Evolutionary conservation across 805 yeast species (phyloP).

Genomic region (Pichia eremophila): DNA sequence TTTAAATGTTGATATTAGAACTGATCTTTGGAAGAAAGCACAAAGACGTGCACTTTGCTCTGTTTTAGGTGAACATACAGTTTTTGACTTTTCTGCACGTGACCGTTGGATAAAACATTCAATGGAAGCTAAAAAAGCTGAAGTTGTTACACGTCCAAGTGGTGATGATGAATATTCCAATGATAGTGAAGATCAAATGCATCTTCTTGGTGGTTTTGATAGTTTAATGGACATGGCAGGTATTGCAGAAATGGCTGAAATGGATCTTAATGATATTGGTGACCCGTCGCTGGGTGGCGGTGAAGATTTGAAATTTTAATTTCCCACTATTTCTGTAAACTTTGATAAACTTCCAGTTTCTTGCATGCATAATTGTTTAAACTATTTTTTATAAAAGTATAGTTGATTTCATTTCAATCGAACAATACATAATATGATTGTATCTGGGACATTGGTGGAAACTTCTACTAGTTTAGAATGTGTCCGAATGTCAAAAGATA

Average conservation of each 20-base stretch:
- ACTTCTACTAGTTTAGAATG: constrained; percentile 14
- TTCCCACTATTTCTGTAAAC: no score
- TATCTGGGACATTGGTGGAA: neutral
- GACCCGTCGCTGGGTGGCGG: neutral
- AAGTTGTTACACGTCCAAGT: constrained; percentile 6
- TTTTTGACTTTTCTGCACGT: constrained; percentile 35
- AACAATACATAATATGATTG: neutral
- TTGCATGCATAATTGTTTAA: no score
- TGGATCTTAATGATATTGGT: no score
- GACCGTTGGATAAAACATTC: constrained; percentile 30
- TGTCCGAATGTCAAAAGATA: constrained; percentile 11
- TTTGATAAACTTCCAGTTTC: no score
- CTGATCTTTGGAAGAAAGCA: constrained; percentile 37
- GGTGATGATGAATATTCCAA: neutral
- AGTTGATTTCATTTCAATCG: no score
- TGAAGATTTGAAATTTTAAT: neutral
- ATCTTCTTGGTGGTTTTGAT: constrained; percentile 10
- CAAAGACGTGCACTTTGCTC: constrained; percentile 36
- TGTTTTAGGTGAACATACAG: constrained; percentile 30
- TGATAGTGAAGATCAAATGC: neutral
- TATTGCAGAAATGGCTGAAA: constrained; percentile 23
- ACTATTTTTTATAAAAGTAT: no score
- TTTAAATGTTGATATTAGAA: constrained; percentile 25
- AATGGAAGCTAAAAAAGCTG: constrained; percentile 5
- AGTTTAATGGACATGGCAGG: constrained; percentile 12